Percentiles rank a stretch among this genome's conserved stretches.
These are phyloP conservation scores for Neofusicoccum parvum DNA, from an alignment of 2,329 filamentous ascomycete genomes.

Conservation along the genomic window DNA sequence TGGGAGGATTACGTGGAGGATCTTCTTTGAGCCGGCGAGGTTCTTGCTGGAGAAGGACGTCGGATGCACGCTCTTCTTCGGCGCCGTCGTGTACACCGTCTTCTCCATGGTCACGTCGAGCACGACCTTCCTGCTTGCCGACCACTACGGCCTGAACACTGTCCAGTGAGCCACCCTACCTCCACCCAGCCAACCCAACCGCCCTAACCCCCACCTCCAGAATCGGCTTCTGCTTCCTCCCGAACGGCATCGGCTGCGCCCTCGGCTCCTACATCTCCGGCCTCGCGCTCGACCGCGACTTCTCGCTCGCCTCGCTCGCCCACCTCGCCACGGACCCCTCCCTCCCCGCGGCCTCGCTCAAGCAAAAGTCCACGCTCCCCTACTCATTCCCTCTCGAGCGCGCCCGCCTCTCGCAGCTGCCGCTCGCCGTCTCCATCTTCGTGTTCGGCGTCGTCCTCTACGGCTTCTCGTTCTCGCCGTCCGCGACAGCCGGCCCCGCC, in stretches of 20 bases:
- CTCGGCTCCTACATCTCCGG: constrained; percentile 56
- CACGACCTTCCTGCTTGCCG: constrained; percentile 53
- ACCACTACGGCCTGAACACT: constrained; percentile 46
- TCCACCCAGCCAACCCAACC: not conserved
- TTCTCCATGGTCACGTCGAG: constrained; percentile 60
- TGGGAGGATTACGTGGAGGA: not conserved
- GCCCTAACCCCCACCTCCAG: not conserved
- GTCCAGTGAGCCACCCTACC: constrained; percentile 33
- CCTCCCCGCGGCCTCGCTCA: not conserved
- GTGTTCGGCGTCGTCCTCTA: constrained; percentile 52
- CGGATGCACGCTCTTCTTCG: constrained; percentile 49
- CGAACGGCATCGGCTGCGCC: constrained; percentile 58
- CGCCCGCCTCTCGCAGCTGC: constrained; percentile 54
- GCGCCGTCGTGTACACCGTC: constrained; percentile 55
- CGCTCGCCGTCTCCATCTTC: constrained; percentile 49
- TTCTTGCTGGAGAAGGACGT: constrained; percentile 36
- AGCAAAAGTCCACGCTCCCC: not conserved
- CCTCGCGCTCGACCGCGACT: constrained; percentile 56
- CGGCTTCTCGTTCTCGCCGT: constrained; percentile 52
- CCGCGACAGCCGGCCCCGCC: constrained; percentile 35
- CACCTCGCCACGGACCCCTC: not conserved
- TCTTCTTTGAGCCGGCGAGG: not conserved
- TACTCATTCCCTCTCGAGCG: constrained; percentile 51
- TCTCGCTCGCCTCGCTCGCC: constrained; percentile 27
- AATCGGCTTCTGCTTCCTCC: constrained; percentile 56